Evolutionary conservation across 257 asterid genomes (phyloP), one percentile per base, ranked within the genome.

Genomic region (Penstemon davidsonii): DNA sequence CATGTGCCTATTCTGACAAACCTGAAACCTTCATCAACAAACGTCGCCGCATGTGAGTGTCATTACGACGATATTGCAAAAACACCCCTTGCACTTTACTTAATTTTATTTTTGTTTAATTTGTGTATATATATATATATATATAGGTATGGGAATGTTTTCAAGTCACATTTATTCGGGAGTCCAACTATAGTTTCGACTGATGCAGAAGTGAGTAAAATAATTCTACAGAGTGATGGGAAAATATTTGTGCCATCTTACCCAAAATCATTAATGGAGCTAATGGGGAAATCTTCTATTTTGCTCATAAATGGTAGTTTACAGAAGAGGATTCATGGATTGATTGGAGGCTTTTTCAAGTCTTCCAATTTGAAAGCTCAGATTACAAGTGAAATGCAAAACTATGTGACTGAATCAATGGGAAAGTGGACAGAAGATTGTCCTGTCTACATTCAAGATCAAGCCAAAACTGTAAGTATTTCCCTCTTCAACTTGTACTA

Each of bases 101-200:
- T 2, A 57, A 0, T 25, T 64, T 55, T 12, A 0, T 25, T 64
- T 55, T 12, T 43, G 5, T 7, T 40, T 4, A 37, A 4, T 61
- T 45, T 2, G 18, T 15, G 18, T 15, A 15, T 15, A 15, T 0
- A 0, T 15, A 0, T 15, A 15, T 15, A 15, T 15, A 15, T 15
- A 15, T 15, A 15, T 15, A 92, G 98, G 91, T 87, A 89, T 57
- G 98, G 98, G 72, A 86, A 86, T 64, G 95, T 92, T 68, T 92
- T 92, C 62, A 92, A 86, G 77, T 87, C 98, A 4, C 98, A 92
- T 67, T 82, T 92, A 75, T 92, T 92, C 74, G 98, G 98, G 57
- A 87, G 82, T 49, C 87, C 87, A 4, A 88, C 95, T 0, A 89
- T 92, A 69, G 83, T 92, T 12, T 92, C 98, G 3, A 89, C 87